These are phyloP conservation scores for Colletotrichum nymphaeae DNA, from an alignment of 2,329 filamentous ascomycete species.

Conservation along the genomic window DNA sequence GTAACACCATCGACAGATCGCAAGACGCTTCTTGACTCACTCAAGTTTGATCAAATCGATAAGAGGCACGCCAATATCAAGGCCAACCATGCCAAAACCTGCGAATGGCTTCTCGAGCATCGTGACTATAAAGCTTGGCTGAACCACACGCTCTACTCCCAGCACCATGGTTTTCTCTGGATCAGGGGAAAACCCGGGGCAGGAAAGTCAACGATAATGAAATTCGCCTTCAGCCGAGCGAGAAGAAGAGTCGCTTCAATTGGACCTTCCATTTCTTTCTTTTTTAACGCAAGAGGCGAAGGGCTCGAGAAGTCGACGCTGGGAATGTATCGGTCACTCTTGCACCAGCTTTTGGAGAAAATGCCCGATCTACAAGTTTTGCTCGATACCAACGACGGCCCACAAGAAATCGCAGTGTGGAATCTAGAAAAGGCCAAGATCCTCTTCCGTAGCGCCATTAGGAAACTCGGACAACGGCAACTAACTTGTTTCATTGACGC, in stretches of 20 bases:
- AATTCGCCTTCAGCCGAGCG: not conserved
- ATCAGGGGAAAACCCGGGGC: constrained; percentile 11
- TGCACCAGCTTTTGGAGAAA: constrained; percentile 56
- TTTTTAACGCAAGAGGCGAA: constrained; percentile 30
- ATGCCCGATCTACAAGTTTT: constrained; percentile 44
- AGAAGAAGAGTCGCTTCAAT: not conserved
- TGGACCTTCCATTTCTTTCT: constrained; percentile 17
- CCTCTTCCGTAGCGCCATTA: not conserved
- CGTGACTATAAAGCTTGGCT: too few relatives aligned
- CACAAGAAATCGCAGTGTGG: not conserved
- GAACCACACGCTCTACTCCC: too few relatives aligned
- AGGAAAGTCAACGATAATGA: constrained; percentile 20
- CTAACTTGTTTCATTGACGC: constrained; percentile 52
- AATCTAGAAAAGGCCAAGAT: not conserved
- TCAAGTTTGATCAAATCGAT: constrained; percentile 35
- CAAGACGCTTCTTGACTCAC: constrained; percentile 23
- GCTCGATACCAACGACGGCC: not conserved
- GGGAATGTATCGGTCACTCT: constrained; percentile 63
- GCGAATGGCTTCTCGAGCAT: constrained; percentile 35
- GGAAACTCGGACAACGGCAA: constrained; percentile 9
- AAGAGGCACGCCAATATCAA: constrained; percentile 30
- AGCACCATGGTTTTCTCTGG: constrained; percentile 11
- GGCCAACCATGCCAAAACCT: constrained; percentile 35
- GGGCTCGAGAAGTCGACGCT: constrained; percentile 54
- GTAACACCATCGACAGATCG: not conserved